These are phyloP conservation scores for Wallacemonas sp. DNA, from an alignment of 208 protist genomes.

Conservation along the genomic window DNA sequence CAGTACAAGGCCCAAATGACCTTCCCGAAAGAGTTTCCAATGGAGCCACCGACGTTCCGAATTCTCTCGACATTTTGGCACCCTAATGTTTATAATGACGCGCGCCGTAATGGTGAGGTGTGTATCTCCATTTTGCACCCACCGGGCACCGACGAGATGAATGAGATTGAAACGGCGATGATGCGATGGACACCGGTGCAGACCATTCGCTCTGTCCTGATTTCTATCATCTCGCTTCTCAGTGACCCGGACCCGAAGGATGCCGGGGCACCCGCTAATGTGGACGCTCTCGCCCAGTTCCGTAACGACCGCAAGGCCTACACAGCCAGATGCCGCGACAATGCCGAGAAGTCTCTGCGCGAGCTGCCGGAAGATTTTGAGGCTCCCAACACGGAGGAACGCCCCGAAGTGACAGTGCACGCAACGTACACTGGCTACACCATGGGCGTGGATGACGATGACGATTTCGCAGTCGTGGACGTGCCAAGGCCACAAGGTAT, in stretches of 20 bases:
- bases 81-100: constrained; percentile 93
- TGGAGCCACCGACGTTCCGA: constrained; percentile 93
- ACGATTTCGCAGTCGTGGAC: constrained; percentile 29
- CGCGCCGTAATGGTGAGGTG: constrained; percentile 87
- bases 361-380: constrained; percentile 90
- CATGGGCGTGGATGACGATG: constrained; percentile 36
- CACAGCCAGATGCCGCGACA: constrained; percentile 47
- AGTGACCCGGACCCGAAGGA: constrained; percentile 94
- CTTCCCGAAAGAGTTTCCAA: constrained; percentile 97
- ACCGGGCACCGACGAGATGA: constrained; percentile 95
- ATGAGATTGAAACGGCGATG: constrained; percentile 85
- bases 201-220: constrained; percentile 93
- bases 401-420: constrained; percentile 28
- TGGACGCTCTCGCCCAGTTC: constrained; percentile 91
- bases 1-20: constrained; percentile 91
- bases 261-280: constrained; percentile 93
- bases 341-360: constrained; percentile 87
- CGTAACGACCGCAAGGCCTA: constrained; percentile 75
- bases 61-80: constrained; percentile 97
- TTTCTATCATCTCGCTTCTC: constrained; percentile 94
- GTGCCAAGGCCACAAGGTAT: constrained; percentile 3
- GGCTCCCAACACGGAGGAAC: constrained; percentile 63
- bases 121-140: constrained; percentile 99
- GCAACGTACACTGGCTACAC: constrained; percentile 27
- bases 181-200: constrained; percentile 97